Conservation (phyloP, 495 filamentous ascomycete species). For the Saxispiralis lemnorum region DNA sequence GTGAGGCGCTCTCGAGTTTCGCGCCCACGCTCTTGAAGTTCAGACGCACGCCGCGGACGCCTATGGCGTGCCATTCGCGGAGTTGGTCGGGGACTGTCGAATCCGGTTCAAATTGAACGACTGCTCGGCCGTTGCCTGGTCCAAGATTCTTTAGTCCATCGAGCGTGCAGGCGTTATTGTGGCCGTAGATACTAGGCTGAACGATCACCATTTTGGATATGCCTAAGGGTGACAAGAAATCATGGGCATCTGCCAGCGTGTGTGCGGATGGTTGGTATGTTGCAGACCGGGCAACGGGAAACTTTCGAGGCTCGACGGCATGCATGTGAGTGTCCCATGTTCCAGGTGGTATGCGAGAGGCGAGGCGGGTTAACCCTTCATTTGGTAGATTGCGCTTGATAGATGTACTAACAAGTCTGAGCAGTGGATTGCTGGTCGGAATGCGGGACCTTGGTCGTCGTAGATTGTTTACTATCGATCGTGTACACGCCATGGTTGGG, state of each 20-base stretch:
- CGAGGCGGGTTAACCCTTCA: conserved; percentile 2
- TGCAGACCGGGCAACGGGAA: conserved; percentile 8
- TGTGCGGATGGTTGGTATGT: conserved; percentile 10
- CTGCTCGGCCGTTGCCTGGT: conserved; percentile 29
- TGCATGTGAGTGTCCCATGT: conserved; percentile 39
- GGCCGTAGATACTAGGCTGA: conserved; percentile 35
- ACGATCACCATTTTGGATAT: conserved; percentile 27
- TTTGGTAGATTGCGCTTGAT: background rate
- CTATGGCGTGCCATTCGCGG: conserved; percentile 30
- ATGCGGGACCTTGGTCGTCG: too few relatives aligned
- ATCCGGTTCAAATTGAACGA: conserved; percentile 33
- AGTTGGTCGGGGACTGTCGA: conserved; percentile 23
- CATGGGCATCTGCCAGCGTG: conserved; percentile 8
- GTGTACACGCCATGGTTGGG: too few relatives aligned
- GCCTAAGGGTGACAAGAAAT: conserved; percentile 7
- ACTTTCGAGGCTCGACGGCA: conserved; percentile 27
- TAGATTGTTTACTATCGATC: too few relatives aligned
- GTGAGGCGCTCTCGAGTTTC: conserved; percentile 20
- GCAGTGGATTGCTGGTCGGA: too few relatives aligned
- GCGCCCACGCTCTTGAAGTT: conserved; percentile 33
- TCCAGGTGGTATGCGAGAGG: conserved; percentile 9
- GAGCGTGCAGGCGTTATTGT: conserved; percentile 36
- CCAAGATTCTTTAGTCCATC: conserved; percentile 24
- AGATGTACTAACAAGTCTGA: background rate
- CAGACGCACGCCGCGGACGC: conserved; percentile 34